phyloP scores from a whole-genome alignment of 106 monocot species.

The Platanthera zijinensis region DNA sequence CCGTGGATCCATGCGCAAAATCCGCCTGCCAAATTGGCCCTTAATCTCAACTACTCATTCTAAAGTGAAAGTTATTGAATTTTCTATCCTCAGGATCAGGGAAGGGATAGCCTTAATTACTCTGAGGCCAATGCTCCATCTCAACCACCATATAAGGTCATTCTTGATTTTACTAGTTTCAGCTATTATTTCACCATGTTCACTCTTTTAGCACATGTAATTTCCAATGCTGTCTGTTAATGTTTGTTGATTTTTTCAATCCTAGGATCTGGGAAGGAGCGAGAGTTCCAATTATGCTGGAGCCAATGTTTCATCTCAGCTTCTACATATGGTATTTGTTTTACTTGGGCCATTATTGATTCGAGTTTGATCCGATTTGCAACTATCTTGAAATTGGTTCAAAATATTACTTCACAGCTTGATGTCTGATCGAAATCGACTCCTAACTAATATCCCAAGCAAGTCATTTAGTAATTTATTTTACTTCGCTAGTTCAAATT shows the following conservation, averaged over 20 bases:
- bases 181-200: background rate
- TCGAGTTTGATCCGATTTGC: too few species aligned
- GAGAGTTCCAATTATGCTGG: slow-evolving; percentile 32
- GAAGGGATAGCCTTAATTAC: background rate
- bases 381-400: too few species aligned
- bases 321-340: slow-evolving; percentile 10
- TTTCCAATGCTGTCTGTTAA: background rate
- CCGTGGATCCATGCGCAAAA: too few species aligned
- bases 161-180: background rate
- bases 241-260: background rate
- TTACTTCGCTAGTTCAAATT: too few species aligned
- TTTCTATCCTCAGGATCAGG: slow-evolving; percentile 6
- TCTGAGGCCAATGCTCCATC: slow-evolving; percentile 10
- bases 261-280: slow-evolving; percentile 35
- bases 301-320: slow-evolving; percentile 17
- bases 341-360: too few species aligned
- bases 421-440: too few species aligned
- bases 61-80: background rate
- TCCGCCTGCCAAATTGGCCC: too few species aligned
- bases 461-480: too few species aligned
- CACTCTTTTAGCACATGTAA: background rate
- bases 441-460: too few species aligned
- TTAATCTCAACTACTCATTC: background rate
- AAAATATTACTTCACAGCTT: too few species aligned
- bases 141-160: slow-evolving; percentile 12